Conservation (phyloP, 169 alveolate genomes). For the Perkinsus marinus region DNA sequence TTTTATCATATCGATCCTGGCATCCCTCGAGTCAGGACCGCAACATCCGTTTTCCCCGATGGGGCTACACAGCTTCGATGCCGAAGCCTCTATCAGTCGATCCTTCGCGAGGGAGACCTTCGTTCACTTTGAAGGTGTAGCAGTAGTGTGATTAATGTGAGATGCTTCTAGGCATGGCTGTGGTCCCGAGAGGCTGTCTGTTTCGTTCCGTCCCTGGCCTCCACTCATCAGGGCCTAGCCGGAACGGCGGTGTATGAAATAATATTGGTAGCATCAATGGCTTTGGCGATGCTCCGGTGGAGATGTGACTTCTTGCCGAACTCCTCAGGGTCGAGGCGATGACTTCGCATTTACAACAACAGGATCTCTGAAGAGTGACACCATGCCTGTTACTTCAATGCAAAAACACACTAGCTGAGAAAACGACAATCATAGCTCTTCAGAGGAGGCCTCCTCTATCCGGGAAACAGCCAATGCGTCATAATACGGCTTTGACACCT, state of each 20-base stretch:
- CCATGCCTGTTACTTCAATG: too few relatives aligned
- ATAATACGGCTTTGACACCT: neutral
- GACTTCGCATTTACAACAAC: neutral
- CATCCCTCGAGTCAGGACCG: neutral
- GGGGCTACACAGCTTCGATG: neutral
- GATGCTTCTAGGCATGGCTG: too few relatives aligned
- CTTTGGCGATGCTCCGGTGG: neutral
- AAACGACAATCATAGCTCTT: neutral
- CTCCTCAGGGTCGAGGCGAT: neutral
- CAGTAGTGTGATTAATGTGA: neutral
- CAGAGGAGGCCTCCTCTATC: neutral
- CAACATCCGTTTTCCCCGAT: neutral
- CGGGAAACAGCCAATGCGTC: neutral
- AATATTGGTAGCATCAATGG: neutral
- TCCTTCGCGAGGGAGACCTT: neutral
- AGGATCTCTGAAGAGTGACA: neutral
- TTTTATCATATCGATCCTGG: neutral
- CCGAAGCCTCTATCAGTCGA: neutral
- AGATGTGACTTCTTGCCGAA: neutral
- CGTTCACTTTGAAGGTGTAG: neutral
- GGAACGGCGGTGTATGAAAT: neutral
- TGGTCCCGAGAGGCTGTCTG: too few relatives aligned
- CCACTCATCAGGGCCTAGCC: neutral
- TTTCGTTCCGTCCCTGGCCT: neutral
- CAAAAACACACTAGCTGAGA: too few relatives aligned